A percentile compares a stretch with the other conserved stretches of the same genome.
Evolutionary conservation across 1,139 yeast genomes (phyloP).

Genomic region (Suhomyces bribrorum): DNA sequence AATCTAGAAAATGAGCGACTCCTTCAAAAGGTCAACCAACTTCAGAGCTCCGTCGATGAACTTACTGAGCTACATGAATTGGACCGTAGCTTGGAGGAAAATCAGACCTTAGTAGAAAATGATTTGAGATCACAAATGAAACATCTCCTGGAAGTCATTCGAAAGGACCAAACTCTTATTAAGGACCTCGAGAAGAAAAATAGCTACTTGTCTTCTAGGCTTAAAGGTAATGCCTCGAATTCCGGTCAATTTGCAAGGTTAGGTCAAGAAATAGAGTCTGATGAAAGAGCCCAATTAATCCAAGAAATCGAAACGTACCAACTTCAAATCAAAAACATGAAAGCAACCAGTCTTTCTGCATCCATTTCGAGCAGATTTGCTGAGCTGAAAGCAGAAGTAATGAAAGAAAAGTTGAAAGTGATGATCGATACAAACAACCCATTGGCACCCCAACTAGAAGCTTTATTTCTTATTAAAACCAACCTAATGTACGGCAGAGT

Average conservation of each 20-base stretch:
- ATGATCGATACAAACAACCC: background rate
- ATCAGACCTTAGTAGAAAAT: constrained; percentile 54
- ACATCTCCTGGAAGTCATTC: constrained; percentile 28
- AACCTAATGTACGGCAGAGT: background rate
- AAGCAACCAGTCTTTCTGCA: constrained; percentile 15
- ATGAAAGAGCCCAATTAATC: constrained; percentile 1
- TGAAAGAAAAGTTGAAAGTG: constrained; percentile 1
- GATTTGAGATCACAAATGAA: constrained; percentile 52
- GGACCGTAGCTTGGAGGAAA: constrained; percentile 63
- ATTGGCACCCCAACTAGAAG: constrained; percentile 1
- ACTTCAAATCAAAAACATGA: constrained; percentile 19
- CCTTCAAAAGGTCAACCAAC: constrained; percentile 34
- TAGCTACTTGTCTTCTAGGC: constrained; percentile 25
- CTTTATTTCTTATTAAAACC: constrained; percentile 6
- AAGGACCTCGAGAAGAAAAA: constrained; percentile 35
- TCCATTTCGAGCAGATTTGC: constrained; percentile 13
- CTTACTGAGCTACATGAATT: constrained; percentile 60
- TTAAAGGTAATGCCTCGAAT: constrained; percentile 7
- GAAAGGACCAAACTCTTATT: constrained; percentile 28
- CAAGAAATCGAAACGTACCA: constrained; percentile 19
- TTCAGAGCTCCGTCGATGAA: constrained; percentile 52
- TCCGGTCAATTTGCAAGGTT: background rate
- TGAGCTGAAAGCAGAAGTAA: constrained; percentile 10
- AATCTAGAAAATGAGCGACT: constrained; percentile 56
- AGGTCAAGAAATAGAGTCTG: background rate